phyloP scores from a whole-genome alignment of 2,329 filamentous ascomycete genomes.

The Leptographium wingfieldii region DNA sequence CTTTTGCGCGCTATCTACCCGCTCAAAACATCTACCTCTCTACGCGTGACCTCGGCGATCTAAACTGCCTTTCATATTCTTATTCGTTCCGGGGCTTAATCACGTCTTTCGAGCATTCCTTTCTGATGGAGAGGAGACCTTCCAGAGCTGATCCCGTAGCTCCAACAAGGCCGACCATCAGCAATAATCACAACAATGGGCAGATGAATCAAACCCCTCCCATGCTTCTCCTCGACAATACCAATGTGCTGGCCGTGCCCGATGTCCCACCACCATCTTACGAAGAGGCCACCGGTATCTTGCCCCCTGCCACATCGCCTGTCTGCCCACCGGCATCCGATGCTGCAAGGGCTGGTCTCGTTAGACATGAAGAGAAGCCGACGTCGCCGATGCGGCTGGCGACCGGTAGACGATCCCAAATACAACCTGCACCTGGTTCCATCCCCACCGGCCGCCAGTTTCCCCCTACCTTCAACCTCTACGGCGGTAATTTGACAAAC shows the following conservation, averaged over 20 bases:
- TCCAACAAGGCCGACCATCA: neutral
- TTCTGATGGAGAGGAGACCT: neutral
- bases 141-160: neutral
- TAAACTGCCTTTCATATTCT: neutral
- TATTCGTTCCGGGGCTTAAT: neutral
- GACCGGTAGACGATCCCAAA: no score
- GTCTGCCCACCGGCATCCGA: neutral
- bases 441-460: slow-evolving; percentile 17
- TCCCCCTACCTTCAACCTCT: slow-evolving; percentile 21
- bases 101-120: neutral
- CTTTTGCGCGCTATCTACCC: neutral
- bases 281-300: slow-evolving; percentile 11
- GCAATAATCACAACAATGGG: neutral
- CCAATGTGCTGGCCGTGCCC: neutral
- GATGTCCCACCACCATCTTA: slow-evolving; percentile 12
- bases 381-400: neutral
- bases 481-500: slow-evolving; percentile 13
- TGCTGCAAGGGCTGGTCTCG: neutral
- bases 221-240: slow-evolving; percentile 1
- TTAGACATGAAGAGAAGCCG: neutral
- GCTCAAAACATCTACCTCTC: neutral
- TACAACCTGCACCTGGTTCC: slow-evolving; percentile 3
- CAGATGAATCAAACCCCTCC: slow-evolving; percentile 10
- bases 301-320: neutral
- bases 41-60: neutral